Conservation (phyloP, 2,329 filamentous ascomycete genomes). For the Curvularia spicifera region DNA sequence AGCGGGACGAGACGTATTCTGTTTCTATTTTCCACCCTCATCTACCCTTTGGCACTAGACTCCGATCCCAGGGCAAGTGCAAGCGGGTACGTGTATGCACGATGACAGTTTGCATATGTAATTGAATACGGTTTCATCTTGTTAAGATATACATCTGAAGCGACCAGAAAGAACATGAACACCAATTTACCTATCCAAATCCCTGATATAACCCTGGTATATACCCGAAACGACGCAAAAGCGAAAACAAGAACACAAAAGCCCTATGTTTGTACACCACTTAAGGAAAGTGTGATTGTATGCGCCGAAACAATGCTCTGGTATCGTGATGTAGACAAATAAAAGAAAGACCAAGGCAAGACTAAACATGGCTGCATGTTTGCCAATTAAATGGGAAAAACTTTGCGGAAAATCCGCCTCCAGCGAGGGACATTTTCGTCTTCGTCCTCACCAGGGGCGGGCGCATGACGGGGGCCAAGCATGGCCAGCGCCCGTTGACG, state of each 20-base stretch:
- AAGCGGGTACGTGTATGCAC: background rate
- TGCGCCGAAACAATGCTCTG: constrained; percentile 1
- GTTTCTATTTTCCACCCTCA: background rate
- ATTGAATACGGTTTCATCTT: background rate
- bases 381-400: constrained; percentile 43
- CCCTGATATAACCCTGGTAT: background rate
- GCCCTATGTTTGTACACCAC: background rate
- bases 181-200: background rate
- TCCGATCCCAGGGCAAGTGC: background rate
- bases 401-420: constrained; percentile 39
- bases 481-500: constrained; percentile 54
- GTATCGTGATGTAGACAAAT: constrained; percentile 10
- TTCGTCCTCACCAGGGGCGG: constrained; percentile 34
- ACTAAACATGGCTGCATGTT: background rate
- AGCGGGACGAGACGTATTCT: background rate
- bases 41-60: background rate
- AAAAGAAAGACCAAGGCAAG: background rate
- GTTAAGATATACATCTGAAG: background rate
- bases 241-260: background rate
- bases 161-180: background rate
- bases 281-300: background rate
- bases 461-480: constrained; percentile 44
- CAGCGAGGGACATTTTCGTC: constrained; percentile 29
- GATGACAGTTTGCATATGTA: background rate
- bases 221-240: background rate